Base-by-base conservation (phyloP, 768 basidiomycete species). In the Mycena galericulata region DNA sequence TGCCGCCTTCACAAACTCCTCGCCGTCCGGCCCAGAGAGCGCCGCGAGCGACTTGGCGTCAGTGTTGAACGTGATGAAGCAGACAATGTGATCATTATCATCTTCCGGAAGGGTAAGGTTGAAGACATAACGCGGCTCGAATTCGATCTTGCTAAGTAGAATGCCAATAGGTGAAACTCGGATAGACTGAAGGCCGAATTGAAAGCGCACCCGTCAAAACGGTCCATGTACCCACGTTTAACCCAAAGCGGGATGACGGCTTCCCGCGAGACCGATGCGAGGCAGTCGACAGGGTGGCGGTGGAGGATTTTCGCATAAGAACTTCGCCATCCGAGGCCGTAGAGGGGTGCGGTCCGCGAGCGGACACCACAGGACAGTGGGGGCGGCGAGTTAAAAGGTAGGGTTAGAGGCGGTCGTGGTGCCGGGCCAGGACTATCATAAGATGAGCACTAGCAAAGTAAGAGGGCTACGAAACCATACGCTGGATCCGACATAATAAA, bases 41-140 rank as follows among this genome's bases (percentile, higher is more conserved):
- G 47, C 34, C 4, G 32, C 34, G 10, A 60, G 45, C 18, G 46
- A 36, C 24, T 27, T 26, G 20, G 30, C 47, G 17, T 49, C 34
- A 34, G 30, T 26, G 47, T 60, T 60, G 59, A 60, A 60, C 18
- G 46, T 60, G 22, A 60, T 40, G 34, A 47, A 38, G 24, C 59
- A 60, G 24, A 60, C 24, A 4, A 49, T 12, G 43, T 38, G 1
- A 14, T 49, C 29, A 12, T 46, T 18, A 34, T 59, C 26, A 18
- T 50, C 36, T 26, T 58, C 56, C 38, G 59, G 18, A 32, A 22
- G n/a, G 10, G 22, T 15, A 3, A 26, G 1, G 34, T 60, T 8
- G 43, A 14, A 24, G 59, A 60, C 17, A 46, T 22, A n/a, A 22
- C 29, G 46, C 4, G 46, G 45, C 3, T 38, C 47, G 43, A 60